Evolutionary conservation across 2,329 filamentous ascomycete genomes (phyloP), one percentile per base, ranked within the genome.

Genomic region (Ploettnerulaceae sp.): DNA sequence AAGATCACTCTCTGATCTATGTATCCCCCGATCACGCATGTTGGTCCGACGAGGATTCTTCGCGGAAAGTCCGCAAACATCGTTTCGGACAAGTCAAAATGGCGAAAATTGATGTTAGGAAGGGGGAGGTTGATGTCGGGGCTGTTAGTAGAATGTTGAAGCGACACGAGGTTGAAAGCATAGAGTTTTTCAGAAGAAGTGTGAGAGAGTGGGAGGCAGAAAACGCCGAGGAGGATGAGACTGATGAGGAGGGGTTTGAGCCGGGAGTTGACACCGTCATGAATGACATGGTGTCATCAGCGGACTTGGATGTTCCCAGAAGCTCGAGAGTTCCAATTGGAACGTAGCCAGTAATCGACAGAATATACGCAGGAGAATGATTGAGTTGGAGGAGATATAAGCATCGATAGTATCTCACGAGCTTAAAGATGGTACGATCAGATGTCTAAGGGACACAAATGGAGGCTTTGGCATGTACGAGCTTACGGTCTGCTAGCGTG

Each of bases 1-100:
- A 84, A 61, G 74, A 81, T 56, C 82, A 89, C 66, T 93, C 88
- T 0, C 75, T 79, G 3, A 83, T 96, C 36, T 95, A 84, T 59
- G 85, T 96, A 14, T 79, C 84, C 1, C 70, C 75, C 20, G 74
- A 83, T 49, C 91, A 96, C 64, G 77, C 78, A 9, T 84, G 87
- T 64, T 96, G 89, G 84, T 71, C 66, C 51, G 78, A 83, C 47
- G 72, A 74, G 24, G 79, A 82, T 4, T 70, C 81, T 15, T 73
- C 68, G 2, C 71, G 74, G 52, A 81, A 79, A 58, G 75, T 83
- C 0, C 66, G 71, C 37, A 82, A 81, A 67, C 70, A 73, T 26
- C 71, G 79, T 0, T 84, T 82, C 53, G 80, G 80, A 2, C 71
- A 70, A 1, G 79, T 83, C 1, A 66, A 75, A 20, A 70, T 69